Percentiles rank a stretch among this genome's conserved stretches.
Evolutionary conservation across 192 early-diverging fungal genomes (phyloP).

Genomic region (Entomortierella chlamydospora): DNA sequence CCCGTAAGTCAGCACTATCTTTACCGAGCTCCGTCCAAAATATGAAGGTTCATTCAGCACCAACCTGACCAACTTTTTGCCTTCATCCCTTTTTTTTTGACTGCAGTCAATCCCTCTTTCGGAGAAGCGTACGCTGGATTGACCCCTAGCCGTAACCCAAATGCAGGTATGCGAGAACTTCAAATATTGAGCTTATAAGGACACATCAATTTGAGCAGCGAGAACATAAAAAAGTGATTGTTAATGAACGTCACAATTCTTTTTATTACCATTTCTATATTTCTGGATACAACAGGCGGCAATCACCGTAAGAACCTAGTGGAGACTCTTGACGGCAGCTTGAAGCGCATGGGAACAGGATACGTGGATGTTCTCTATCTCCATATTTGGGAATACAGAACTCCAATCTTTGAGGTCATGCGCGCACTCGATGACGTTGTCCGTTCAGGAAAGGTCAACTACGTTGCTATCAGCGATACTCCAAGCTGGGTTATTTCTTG

Average conservation of each 20-base stretch:
- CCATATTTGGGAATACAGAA: slow-evolving; percentile 59
- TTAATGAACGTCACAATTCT: too few relatives aligned
- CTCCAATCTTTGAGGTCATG: slow-evolving; percentile 77
- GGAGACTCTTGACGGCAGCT: slow-evolving; percentile 61
- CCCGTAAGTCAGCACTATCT: slow-evolving; percentile 32
- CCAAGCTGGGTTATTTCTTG: slow-evolving; percentile 65
- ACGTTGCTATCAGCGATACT: slow-evolving; percentile 59
- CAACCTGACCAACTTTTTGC: too few relatives aligned
- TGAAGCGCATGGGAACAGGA: slow-evolving; percentile 62
- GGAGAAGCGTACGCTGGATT: neutral
- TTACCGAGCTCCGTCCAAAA: too few relatives aligned
- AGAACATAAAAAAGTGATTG: too few relatives aligned
- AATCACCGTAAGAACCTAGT: slow-evolving; percentile 57
- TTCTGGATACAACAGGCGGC: slow-evolving; percentile 28
- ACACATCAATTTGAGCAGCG: too few relatives aligned
- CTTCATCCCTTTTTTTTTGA: neutral
- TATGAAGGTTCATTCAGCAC: too few relatives aligned
- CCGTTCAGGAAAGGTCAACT: slow-evolving; percentile 68
- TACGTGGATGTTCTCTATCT: slow-evolving; percentile 61
- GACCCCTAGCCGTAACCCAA: neutral
- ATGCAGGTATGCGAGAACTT: neutral
- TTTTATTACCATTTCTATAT: too few relatives aligned
- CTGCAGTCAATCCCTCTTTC: neutral
- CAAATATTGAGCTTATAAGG: too few relatives aligned
- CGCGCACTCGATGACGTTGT: slow-evolving; percentile 75